Evolutionary conservation across 2,329 filamentous ascomycete genomes (phyloP).

Genomic region (Cladosporium sphaerospermum): DNA sequence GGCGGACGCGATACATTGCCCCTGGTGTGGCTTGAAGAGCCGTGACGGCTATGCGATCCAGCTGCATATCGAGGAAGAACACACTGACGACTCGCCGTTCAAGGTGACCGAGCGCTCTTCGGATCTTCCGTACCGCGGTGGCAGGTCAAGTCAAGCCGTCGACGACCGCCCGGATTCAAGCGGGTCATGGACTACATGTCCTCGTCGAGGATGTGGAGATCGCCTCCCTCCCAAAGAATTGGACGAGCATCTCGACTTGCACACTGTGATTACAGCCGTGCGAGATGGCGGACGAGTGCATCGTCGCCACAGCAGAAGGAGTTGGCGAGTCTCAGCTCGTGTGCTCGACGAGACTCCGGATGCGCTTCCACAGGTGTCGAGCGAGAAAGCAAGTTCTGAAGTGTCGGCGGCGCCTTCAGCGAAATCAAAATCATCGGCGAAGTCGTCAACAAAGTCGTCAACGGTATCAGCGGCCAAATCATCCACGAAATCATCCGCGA

Average conservation of each 20-base stretch:
- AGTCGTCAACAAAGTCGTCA: background rate
- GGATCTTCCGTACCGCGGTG: background rate
- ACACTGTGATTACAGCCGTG: conserved; percentile 19
- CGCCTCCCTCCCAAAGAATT: conserved; percentile 35
- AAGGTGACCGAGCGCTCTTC: background rate
- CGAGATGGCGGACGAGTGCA: too few relatives aligned
- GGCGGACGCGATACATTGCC: conserved; percentile 2
- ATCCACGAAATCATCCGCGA: background rate
- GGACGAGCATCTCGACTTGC: conserved; percentile 43
- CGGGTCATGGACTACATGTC: conserved; percentile 30
- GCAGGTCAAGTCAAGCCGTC: background rate
- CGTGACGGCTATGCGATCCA: conserved; percentile 23
- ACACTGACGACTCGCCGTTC: conserved; percentile 27
- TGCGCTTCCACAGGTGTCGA: background rate
- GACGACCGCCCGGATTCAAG: conserved; percentile 4
- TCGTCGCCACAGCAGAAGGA: conserved; percentile 32
- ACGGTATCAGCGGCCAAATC: background rate
- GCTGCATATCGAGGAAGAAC: conserved; percentile 29
- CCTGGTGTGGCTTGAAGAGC: conserved; percentile 21
- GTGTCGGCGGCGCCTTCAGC: background rate
- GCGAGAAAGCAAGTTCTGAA: background rate
- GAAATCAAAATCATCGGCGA: background rate
- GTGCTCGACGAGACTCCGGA: background rate
- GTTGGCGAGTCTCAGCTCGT: conserved; percentile 24
- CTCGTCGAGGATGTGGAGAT: conserved; percentile 39